Percentiles rank a stretch among this genome's conserved stretches.
Evolutionary conservation across 1,284 basidiomycete genomes (phyloP).

Genomic region (Erythrobasidium hasegawianum): DNA sequence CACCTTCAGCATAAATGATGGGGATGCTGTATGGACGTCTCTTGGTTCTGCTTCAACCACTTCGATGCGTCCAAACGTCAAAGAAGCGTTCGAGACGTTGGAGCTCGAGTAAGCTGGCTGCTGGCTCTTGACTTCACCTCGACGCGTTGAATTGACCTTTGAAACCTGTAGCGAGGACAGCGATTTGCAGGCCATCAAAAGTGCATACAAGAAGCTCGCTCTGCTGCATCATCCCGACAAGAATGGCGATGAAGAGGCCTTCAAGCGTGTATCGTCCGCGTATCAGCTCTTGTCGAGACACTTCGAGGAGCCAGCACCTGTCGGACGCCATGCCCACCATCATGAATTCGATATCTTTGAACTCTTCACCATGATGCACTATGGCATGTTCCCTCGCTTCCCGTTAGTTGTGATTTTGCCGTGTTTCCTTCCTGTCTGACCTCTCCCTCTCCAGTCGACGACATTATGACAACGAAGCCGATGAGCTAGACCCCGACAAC

Average conservation of each 20-base stretch:
- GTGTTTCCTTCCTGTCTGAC: no score
- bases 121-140: background rate
- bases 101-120: constrained; percentile 18
- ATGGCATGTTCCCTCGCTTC: no score
- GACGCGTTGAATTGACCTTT: background rate
- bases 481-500: no score
- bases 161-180: background rate
- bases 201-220: constrained; percentile 65
- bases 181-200: constrained; percentile 53
- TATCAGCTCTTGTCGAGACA: constrained; percentile 61
- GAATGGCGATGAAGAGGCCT: constrained; percentile 56
- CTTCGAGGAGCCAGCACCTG: constrained; percentile 49
- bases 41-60: background rate
- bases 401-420: no score
- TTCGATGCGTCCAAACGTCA: background rate
- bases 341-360: no score
- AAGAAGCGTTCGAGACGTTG: constrained; percentile 3
- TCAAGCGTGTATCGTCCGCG: constrained; percentile 64
- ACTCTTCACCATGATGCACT: no score
- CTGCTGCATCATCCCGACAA: constrained; percentile 64
- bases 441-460: no score
- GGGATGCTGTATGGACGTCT: background rate
- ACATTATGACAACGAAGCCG: no score
- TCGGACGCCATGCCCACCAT: background rate
- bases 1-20: no score